Percentiles rank a stretch among this genome's conserved stretches.
Evolutionary conservation across 805 yeast species (phyloP).

Genomic region (Kodamaea sagamina): DNA sequence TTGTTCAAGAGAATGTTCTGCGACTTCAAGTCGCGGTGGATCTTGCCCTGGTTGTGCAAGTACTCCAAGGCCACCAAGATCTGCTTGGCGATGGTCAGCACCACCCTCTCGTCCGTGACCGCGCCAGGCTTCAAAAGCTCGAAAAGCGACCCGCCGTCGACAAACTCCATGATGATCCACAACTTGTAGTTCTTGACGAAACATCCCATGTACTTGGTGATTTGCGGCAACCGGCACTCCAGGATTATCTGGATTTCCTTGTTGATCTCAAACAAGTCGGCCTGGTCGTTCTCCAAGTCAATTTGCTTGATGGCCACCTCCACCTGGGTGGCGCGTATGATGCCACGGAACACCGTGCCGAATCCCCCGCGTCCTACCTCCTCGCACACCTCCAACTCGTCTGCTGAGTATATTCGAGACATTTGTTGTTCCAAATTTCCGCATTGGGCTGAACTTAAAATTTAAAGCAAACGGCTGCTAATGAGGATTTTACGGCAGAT

Average conservation of each 20-base stretch:
- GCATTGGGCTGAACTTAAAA: not conserved
- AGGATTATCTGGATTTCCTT: slow-evolving; percentile 69
- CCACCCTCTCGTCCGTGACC: slow-evolving; percentile 50
- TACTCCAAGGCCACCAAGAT: slow-evolving; percentile 63
- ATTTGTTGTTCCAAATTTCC: slow-evolving; percentile 4
- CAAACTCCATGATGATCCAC: slow-evolving; percentile 80
- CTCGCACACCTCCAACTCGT: slow-evolving; percentile 45
- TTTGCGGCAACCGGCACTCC: slow-evolving; percentile 61
- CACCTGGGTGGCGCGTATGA: slow-evolving; percentile 42
- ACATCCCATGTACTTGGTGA: slow-evolving; percentile 71
- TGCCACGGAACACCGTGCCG: slow-evolving; percentile 72
- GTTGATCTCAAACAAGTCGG: slow-evolving; percentile 69
- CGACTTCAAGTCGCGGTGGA: slow-evolving; percentile 58
- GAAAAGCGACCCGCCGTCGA: slow-evolving; percentile 76
- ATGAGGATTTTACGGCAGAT: not conserved
- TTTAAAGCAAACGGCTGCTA: not conserved
- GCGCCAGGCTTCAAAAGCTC: slow-evolving; percentile 65
- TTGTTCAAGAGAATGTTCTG: slow-evolving; percentile 42
- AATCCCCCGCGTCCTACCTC: slow-evolving; percentile 78
- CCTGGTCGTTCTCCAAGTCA: slow-evolving; percentile 65
- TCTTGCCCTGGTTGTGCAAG: slow-evolving; percentile 70
- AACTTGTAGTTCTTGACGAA: slow-evolving; percentile 67
- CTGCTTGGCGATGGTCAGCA: slow-evolving; percentile 56
- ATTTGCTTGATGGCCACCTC: slow-evolving; percentile 66
- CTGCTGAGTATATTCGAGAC: slow-evolving; percentile 27